Evolutionary conservation across 1,284 basidiomycete genomes (phyloP), one percentile per base, ranked within the genome.

Genomic region (Trametes polyzona): DNA sequence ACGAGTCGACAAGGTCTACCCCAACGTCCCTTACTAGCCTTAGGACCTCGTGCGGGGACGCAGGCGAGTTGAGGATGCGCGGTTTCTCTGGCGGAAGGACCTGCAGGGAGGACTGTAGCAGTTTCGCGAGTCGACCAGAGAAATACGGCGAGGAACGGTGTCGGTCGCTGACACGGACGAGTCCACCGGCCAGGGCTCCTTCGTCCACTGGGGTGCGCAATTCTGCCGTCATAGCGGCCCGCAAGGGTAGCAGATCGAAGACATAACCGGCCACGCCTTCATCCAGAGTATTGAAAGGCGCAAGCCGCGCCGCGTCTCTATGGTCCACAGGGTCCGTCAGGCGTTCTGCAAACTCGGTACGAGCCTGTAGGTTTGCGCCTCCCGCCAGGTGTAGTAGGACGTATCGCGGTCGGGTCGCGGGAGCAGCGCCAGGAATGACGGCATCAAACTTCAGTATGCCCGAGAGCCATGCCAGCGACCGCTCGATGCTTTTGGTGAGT

Each of bases 21-120:
- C 92, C 92, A 4, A 87, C 77, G 42, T 83, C 76, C 2, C 74
- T 72, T 26, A 93, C 78, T 23, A 92, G 78, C 7, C 71, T 72
- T 2, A 94, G 81, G 23, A 92, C 82, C 52, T 90, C 87, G 59
- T 93, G 92, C 1, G 92, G 92, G 0, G 87, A 86, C 0, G 65
- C 65, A 0, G 79, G 69, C 0, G 82, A 83, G 39, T 85, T 83
- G 32, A 81, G 78, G 11, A 92, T 66, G 16, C 91, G 86, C 0
- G 79, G 80, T 69, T 92, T 93, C 12, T 62, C 55, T 2, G 63
- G 19, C 0, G 87, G 77, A 0, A 92, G 76, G 0, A 76, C 65
- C 0, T 54, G 52, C 5, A 93, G 77, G 5, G 91, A 93, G 1
- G 86, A 73, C 27, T 74, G 71, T 6, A 92, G 65, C 23, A 92